phyloP scores from a whole-genome alignment of 2,329 filamentous ascomycete genomes.

The Hansfordia pulvinata region DNA sequence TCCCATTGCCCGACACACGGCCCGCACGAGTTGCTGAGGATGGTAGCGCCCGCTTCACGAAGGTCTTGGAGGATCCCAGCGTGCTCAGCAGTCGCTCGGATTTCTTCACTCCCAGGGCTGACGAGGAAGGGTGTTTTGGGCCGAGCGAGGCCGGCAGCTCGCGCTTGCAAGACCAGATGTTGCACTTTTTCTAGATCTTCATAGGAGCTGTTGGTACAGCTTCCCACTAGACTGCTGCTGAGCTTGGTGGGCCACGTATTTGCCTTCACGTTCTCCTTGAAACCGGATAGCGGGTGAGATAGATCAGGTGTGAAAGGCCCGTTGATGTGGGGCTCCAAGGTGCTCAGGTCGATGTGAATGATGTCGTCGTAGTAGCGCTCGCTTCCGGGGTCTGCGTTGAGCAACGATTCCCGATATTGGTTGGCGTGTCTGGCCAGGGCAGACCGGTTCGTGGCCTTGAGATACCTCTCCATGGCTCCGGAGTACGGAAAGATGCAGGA shows the following conservation, averaged over 20 bases:
- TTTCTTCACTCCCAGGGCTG: slow-evolving; percentile 93
- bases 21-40: slow-evolving; percentile 90
- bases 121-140: slow-evolving; percentile 87
- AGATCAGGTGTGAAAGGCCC: slow-evolving; percentile 97
- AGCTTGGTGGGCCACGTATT: slow-evolving; percentile 95
- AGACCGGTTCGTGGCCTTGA: slow-evolving; percentile 77
- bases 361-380: slow-evolving; percentile 96
- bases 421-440: slow-evolving; percentile 89
- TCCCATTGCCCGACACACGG: slow-evolving; percentile 95
- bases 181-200: slow-evolving; percentile 90
- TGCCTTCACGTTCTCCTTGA: slow-evolving; percentile 83
- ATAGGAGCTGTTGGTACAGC: slow-evolving; percentile 84
- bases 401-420: slow-evolving; percentile 69
- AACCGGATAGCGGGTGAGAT: slow-evolving; percentile 94
- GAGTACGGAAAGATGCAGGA: slow-evolving; percentile 97
- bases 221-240: slow-evolving; percentile 93
- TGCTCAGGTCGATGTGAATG: slow-evolving; percentile 88
- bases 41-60: slow-evolving; percentile 88
- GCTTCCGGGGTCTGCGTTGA: slow-evolving; percentile 75
- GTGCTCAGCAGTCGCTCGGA: slow-evolving; percentile 80
- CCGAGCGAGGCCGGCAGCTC: slow-evolving; percentile 87
- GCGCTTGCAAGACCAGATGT: slow-evolving; percentile 80
- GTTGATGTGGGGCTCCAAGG: slow-evolving; percentile 97
- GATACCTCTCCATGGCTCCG: slow-evolving; percentile 94
- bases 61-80: slow-evolving; percentile 89